A percentile compares a stretch with the other conserved stretches of the same genome.
phyloP scores from a whole-genome alignment of 495 filamentous ascomycete genomes.

The Penicillium nucicola region DNA sequence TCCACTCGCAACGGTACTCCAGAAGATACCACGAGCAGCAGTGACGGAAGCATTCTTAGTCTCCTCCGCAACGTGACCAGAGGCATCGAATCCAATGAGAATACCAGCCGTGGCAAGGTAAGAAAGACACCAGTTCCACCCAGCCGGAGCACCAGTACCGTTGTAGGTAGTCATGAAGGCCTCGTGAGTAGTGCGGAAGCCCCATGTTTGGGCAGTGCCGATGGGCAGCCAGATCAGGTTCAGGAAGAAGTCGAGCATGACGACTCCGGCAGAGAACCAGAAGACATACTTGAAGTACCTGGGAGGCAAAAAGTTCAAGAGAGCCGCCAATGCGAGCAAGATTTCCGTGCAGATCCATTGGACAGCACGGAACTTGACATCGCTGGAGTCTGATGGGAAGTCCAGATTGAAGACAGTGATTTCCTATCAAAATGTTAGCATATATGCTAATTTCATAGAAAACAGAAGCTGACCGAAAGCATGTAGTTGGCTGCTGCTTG shows the following conservation, averaged over 20 bases:
- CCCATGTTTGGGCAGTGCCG: constrained; percentile 49
- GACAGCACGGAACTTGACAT: constrained; percentile 50
- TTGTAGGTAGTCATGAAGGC: constrained; percentile 59
- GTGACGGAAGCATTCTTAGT: constrained; percentile 54
- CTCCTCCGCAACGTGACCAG: constrained; percentile 55
- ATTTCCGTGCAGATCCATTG: constrained; percentile 51
- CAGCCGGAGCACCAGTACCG: constrained; percentile 50
- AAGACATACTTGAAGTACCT: constrained; percentile 46
- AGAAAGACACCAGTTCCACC: constrained; percentile 60
- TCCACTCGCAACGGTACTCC: constrained; percentile 50
- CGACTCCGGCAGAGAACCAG: constrained; percentile 43
- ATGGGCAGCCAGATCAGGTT: constrained; percentile 59
- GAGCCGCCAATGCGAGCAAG: constrained; percentile 42
- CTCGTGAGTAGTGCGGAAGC: constrained; percentile 51
- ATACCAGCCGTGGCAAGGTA: constrained; percentile 58
- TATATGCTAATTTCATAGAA: background rate
- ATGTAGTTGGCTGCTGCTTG: constrained; percentile 54
- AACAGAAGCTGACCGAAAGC: constrained; percentile 40
- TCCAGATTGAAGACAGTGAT: constrained; percentile 50
- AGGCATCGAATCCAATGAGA: constrained; percentile 56
- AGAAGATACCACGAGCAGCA: constrained; percentile 54
- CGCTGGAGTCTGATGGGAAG: constrained; percentile 44
- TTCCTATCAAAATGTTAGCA: constrained; percentile 29
- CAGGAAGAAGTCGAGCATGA: constrained; percentile 52
- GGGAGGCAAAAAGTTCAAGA: constrained; percentile 45